Evolutionary conservation across 257 asterid genomes (phyloP).

Genomic region (Solanum virginianum): DNA sequence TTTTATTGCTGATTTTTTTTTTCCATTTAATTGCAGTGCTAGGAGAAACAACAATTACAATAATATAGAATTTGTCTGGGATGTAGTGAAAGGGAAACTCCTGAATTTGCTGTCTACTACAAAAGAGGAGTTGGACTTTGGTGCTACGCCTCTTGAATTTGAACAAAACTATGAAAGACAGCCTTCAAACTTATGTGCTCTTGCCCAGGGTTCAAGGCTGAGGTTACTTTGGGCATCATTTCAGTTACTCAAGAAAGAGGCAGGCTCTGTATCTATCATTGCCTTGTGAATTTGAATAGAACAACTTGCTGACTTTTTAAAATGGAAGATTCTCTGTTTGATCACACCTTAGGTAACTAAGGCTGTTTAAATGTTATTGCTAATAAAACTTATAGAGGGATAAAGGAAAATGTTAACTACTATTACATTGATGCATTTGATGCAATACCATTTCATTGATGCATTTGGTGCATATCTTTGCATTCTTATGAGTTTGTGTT

Average conservation of each 20-base stretch:
- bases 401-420: not conserved
- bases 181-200: constrained; percentile 60
- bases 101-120: constrained; percentile 40
- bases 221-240: constrained; percentile 78
- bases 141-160: constrained; percentile 21
- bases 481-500: not conserved
- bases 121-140: constrained; percentile 24
- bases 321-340: not conserved
- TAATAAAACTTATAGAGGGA: not conserved
- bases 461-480: not conserved
- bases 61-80: constrained; percentile 60
- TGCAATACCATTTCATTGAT: not conserved
- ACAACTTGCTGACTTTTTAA: not conserved
- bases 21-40: constrained; percentile 24
- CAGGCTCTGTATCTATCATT: constrained; percentile 31
- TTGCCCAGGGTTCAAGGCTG: constrained; percentile 70
- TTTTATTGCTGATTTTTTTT: not conserved
- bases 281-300: constrained; percentile 5
- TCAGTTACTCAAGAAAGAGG: constrained; percentile 81
- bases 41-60: constrained; percentile 23
- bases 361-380: not conserved
- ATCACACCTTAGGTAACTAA: not conserved
- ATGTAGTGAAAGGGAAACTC: constrained; percentile 56
- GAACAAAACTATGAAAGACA: constrained; percentile 32
- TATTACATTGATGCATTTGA: not conserved